phyloP scores from a whole-genome alignment of 108 stramenopile genomes.

The Pseudonitzschia multistriata region DNA sequence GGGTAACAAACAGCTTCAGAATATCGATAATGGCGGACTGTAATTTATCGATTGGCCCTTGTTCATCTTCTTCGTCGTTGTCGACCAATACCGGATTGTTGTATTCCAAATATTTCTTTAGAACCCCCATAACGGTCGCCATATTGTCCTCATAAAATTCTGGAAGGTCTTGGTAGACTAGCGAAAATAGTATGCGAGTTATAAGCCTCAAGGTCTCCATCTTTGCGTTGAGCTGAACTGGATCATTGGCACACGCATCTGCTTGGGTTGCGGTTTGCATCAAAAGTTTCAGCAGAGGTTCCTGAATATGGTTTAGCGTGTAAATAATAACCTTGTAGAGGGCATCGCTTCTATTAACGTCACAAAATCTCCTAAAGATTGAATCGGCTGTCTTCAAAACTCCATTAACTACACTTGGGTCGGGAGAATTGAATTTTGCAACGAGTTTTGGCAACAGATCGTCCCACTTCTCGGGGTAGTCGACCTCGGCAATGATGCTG shows the following conservation, averaged over 20 bases:
- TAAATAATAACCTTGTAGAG: conserved; percentile 85
- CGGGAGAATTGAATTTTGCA: conserved; percentile 57
- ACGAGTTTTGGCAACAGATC: conserved; percentile 90
- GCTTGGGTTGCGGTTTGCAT: conserved; percentile 46
- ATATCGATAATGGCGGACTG: conserved; percentile 94
- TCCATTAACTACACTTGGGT: conserved; percentile 86
- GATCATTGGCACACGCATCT: conserved; percentile 47
- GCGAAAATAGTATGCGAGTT: conserved; percentile 89
- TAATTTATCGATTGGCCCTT: conserved; percentile 78
- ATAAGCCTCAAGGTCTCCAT: conserved; percentile 82
- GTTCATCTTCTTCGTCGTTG: conserved; percentile 80
- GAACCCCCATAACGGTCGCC: conserved; percentile 88
- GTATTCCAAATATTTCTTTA: conserved; percentile 86
- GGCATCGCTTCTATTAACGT: conserved; percentile 83
- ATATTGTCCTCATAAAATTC: conserved; percentile 98
- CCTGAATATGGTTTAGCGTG: conserved; percentile 76
- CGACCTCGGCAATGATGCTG: conserved; percentile 87
- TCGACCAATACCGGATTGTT: conserved; percentile 81
- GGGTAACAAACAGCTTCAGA: conserved; percentile 87
- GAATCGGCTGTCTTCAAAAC: conserved; percentile 93
- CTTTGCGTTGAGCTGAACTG: conserved; percentile 42
- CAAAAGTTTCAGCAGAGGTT: conserved; percentile 80
- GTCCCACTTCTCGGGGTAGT: conserved; percentile 95
- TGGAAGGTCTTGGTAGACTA: conserved; percentile 98
- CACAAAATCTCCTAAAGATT: conserved; percentile 93